phyloP scores from a whole-genome alignment of 1,139 yeast genomes.

The Scheffersomyces lignicola region DNA sequence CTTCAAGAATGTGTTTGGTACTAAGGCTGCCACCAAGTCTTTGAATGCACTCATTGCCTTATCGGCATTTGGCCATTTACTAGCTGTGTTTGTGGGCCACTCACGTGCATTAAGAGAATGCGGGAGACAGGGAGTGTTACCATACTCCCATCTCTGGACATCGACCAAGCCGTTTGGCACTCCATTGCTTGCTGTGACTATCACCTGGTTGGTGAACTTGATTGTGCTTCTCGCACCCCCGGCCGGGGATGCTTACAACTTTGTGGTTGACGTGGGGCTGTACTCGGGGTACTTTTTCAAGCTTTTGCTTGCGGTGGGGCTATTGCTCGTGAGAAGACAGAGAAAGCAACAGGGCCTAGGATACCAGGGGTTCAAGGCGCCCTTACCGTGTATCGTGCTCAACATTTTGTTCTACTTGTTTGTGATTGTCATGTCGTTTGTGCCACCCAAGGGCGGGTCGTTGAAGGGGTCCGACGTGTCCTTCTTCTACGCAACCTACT shows the following conservation, averaged over 20 bases:
- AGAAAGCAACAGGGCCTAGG: conserved; percentile 38
- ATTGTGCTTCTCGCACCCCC: conserved; percentile 44
- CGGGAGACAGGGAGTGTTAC: conserved; percentile 49
- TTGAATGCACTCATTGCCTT: conserved; percentile 39
- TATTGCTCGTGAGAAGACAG: conserved; percentile 32
- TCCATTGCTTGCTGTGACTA: conserved; percentile 38
- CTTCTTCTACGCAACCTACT: conserved; percentile 30
- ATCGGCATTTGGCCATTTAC: conserved; percentile 43
- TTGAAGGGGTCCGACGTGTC: conserved; percentile 37
- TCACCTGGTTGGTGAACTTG: conserved; percentile 37
- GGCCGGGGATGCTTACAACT: conserved; percentile 48
- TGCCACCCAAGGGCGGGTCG: conserved; percentile 34
- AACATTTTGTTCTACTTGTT: conserved; percentile 30
- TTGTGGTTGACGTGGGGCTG: conserved; percentile 34
- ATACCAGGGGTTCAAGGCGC: conserved; percentile 28
- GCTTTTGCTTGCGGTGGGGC: conserved; percentile 33
- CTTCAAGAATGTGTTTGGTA: conserved; percentile 34
- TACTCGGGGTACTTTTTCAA: conserved; percentile 39
- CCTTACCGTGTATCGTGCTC: conserved; percentile 28
- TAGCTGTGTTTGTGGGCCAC: conserved; percentile 41
- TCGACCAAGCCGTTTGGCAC: conserved; percentile 44
- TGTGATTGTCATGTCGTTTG: conserved; percentile 40
- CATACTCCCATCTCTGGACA: conserved; percentile 40
- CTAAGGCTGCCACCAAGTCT: conserved; percentile 27
- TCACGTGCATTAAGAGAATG: conserved; percentile 45